Evolutionary conservation across 192 early-diverging fungal species (phyloP).

Genomic region (Spizellomyces sp.): DNA sequence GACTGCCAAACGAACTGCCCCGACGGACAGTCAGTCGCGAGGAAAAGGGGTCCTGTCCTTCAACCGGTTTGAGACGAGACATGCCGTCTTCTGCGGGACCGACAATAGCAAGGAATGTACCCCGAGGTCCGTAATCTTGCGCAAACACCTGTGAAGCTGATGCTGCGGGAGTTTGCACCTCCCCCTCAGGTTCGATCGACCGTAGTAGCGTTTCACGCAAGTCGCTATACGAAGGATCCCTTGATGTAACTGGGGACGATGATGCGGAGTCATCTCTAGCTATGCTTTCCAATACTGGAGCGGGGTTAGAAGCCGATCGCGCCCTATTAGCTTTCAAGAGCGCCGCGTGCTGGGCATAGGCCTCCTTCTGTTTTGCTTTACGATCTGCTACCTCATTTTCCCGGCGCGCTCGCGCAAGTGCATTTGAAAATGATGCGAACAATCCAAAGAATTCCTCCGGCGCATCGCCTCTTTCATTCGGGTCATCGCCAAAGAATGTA

Average conservation of each 20-base stretch:
- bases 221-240: constrained; percentile 10
- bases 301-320: neutral
- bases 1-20: neutral
- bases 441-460: constrained; percentile 62
- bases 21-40: constrained; percentile 24
- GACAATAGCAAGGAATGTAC: constrained; percentile 18
- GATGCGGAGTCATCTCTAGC: neutral
- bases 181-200: neutral
- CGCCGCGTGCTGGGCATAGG: constrained; percentile 3
- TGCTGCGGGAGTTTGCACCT: neutral
- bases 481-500: constrained; percentile 50
- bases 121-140: constrained; percentile 1
- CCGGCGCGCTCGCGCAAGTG: constrained; percentile 12
- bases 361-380: constrained; percentile 13
- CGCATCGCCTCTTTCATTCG: constrained; percentile 21
- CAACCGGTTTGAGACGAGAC: constrained; percentile 23
- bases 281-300: neutral
- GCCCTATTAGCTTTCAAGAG: neutral
- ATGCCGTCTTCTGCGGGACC: constrained; percentile 23
- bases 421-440: constrained; percentile 67
- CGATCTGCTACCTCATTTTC: constrained; percentile 21
- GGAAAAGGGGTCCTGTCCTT: constrained; percentile 21
- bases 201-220: constrained; percentile 21
- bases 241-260: constrained; percentile 7
- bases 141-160: constrained; percentile 15